Percentiles rank a stretch among this genome's conserved stretches.
Evolutionary conservation across 2,329 filamentous ascomycete genomes (phyloP).

Genomic region (Cladophialophora chaetospira): DNA sequence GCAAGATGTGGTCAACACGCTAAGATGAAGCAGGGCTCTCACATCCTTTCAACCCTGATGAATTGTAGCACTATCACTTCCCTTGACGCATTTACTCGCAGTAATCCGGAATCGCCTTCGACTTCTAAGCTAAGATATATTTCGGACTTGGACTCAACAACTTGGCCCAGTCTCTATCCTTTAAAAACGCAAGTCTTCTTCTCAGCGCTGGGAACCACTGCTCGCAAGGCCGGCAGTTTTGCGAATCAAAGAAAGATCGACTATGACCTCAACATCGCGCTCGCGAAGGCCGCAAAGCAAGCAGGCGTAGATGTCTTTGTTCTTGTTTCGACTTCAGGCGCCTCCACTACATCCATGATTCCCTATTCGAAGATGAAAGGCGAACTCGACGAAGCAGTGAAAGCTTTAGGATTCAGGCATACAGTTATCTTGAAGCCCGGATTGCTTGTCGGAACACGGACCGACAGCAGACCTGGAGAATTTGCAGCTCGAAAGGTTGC

Average conservation of each 20-base stretch:
- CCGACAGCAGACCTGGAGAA: neutral
- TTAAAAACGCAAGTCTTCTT: too few relatives aligned
- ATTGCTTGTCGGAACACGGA: neutral
- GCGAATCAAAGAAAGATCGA: neutral
- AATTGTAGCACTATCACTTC: too few relatives aligned
- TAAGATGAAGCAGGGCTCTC: too few relatives aligned
- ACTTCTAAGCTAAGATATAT: too few relatives aligned
- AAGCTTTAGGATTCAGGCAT: neutral
- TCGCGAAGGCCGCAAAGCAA: neutral
- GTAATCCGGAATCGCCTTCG: too few relatives aligned
- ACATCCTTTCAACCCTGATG: too few relatives aligned
- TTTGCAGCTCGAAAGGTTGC: neutral
- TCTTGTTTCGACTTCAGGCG: neutral
- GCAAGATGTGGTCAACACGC: too few relatives aligned
- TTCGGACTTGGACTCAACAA: too few relatives aligned
- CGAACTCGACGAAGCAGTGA: neutral
- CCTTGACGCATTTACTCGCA: too few relatives aligned
- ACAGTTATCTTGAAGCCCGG: neutral
- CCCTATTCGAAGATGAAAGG: neutral
- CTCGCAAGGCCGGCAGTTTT: neutral
- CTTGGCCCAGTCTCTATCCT: too few relatives aligned
- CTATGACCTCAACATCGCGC: neutral
- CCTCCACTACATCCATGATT: neutral
- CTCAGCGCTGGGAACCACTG: neutral
- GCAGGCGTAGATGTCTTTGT: neutral